Base-by-base conservation (phyloP, 805 yeast species). In the Cyberlindnera mississippiensis region DNA sequence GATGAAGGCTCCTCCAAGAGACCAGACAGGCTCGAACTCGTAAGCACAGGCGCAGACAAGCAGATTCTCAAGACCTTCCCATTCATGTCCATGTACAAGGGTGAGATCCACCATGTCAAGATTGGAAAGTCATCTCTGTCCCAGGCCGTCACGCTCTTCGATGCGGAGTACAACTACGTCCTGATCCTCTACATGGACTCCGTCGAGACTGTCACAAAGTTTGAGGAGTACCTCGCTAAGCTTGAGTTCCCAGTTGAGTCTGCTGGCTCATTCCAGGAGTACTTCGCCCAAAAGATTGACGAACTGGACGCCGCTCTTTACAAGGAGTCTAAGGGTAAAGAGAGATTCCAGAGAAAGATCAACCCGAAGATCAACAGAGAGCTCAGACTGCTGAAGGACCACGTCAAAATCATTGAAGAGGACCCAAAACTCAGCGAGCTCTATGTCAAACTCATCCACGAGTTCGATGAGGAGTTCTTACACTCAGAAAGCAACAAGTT, bases 1-100 rank as follows among this genome's bases (percentile, higher is more conserved):
- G 57, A 55, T 35, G 53, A 51, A 28, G 59, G 57, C 2, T 51
- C 57, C 16, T 53, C 57, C 2, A 48, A 50, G 37, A 48, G 53
- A 37, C 43, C 43, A 16, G 53, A 51, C 33, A 51, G 45, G 18
- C 33, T 55, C 3, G 14, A 33, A 4, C 37, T 55, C n/a, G 13
- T 34, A 4, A 31, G 40, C 5, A 35, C 42, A 1, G 44, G 41
- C 2, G 27, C 28, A 1, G 38, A 47, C 29, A 34, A 30, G 9
- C 41, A 42, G 2, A 37, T 43, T 2, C 28, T 53, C 27, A 53
- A 47, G 35, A 38, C 35, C 15, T 55, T 53, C 42, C 59, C 59
- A 14, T 55, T 55, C 46, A 53, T 42, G 34, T 55, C 47, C 0
- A 36, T 55, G 12, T 47, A 43, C 40, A 50, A 38, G 13, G 38